Conservation (phyloP, 2,329 filamentous ascomycete species). For the Diaporthe vaccinii region DNA sequence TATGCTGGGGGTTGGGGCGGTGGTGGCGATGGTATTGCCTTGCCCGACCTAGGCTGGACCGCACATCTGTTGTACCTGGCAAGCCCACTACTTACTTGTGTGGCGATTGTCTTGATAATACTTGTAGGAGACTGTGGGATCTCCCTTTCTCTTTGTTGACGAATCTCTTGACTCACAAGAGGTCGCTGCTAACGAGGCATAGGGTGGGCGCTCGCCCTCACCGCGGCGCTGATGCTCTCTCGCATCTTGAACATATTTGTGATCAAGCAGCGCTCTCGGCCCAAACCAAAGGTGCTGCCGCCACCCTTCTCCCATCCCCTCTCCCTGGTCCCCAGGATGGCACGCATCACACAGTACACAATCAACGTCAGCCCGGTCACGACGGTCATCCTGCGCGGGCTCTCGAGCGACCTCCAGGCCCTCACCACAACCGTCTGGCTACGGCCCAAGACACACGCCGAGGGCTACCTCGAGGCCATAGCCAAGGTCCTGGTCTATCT, state of each 20-base stretch:
- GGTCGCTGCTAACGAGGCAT: conserved; percentile 3
- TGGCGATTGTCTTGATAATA: conserved; percentile 59
- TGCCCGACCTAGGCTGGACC: conserved; percentile 57
- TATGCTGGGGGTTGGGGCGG: conserved; percentile 46
- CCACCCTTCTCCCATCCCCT: conserved; percentile 15
- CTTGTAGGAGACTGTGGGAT: conserved; percentile 61
- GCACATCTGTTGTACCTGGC: conserved; percentile 64
- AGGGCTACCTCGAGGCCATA: conserved; percentile 65
- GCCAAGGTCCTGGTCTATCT: conserved; percentile 72
- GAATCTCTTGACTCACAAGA: not conserved
- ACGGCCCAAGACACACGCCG: conserved; percentile 61
- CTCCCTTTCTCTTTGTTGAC: not conserved
- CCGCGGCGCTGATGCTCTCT: conserved; percentile 64
- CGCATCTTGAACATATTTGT: conserved; percentile 69
- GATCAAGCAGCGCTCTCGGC: conserved; percentile 64
- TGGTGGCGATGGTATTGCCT: conserved; percentile 49
- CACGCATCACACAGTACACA: conserved; percentile 36
- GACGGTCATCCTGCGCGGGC: conserved; percentile 64
- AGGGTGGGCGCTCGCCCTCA: conserved; percentile 63
- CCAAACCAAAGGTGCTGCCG: conserved; percentile 29
- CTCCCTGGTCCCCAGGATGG: conserved; percentile 42
- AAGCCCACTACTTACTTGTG: conserved; percentile 61
- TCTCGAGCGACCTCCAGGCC: conserved; percentile 69
- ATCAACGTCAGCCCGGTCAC: conserved; percentile 38
- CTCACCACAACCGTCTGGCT: conserved; percentile 71